Percentiles rank a stretch among this genome's conserved stretches.
Conservation (phyloP, 148 eudicot genomes). For the Camellia granthamiana region DNA sequence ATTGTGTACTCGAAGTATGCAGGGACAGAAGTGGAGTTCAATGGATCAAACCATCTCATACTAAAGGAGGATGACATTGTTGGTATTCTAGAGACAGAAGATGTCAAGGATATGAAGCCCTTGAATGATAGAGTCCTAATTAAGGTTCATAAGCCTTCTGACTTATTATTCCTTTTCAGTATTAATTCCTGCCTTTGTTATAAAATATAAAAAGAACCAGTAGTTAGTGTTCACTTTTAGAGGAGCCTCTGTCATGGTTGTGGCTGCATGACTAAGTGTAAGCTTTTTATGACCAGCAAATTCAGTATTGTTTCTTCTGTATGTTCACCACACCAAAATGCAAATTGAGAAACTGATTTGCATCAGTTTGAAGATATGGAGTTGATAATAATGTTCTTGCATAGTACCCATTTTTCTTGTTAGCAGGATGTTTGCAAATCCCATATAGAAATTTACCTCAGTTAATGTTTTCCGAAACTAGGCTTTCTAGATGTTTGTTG, state of each 20-base stretch:
- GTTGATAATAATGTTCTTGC: neutral
- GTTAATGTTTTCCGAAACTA: no score
- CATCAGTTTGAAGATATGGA: neutral
- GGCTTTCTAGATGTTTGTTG: neutral
- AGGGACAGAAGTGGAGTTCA: slow-evolving; percentile 85
- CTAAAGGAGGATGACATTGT: slow-evolving; percentile 90
- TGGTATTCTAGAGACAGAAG: slow-evolving; percentile 85
- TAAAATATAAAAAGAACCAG: neutral
- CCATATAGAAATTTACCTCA: neutral
- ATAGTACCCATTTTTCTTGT: neutral
- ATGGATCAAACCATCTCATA: slow-evolving; percentile 66
- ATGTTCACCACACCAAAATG: neutral
- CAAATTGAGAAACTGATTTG: neutral
- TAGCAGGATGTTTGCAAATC: neutral
- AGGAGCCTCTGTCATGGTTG: neutral
- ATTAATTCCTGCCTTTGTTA: neutral
- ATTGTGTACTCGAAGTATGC: slow-evolving; percentile 87
- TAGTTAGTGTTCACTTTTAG: neutral
- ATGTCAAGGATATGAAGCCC: slow-evolving; percentile 78
- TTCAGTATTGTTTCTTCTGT: neutral
- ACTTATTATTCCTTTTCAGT: neutral
- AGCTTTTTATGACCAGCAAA: neutral
- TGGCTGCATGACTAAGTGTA: neutral
- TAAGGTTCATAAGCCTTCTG: slow-evolving; percentile 43
- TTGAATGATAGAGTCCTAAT: slow-evolving; percentile 78